These are phyloP conservation scores for Rhizopogon parksii DNA, from an alignment of 1,284 basidiomycete genomes.

Conservation along the genomic window DNA sequence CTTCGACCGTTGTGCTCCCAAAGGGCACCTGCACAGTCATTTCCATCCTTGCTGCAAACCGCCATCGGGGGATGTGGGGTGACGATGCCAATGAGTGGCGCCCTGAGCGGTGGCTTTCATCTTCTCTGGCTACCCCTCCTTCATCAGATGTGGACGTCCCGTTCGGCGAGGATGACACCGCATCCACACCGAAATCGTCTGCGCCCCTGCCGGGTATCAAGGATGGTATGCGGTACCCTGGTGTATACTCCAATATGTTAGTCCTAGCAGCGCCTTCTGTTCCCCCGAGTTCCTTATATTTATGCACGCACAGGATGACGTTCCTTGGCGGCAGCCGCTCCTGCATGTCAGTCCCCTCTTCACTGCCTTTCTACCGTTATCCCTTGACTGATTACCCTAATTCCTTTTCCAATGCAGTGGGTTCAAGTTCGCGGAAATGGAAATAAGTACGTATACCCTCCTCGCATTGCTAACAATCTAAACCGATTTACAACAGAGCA, in stretches of 20 bases:
- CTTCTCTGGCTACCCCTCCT: slow-evolving; percentile 19
- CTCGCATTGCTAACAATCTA: not conserved
- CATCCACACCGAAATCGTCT: not conserved
- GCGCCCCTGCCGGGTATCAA: not conserved
- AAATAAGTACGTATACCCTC: slow-evolving; percentile 5
- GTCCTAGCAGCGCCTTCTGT: not conserved
- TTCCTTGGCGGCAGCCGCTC: slow-evolving; percentile 30
- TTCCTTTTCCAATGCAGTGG: slow-evolving; percentile 2
- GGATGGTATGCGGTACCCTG: not conserved
- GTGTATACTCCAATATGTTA: slow-evolving; percentile 8
- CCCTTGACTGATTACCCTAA: not conserved
- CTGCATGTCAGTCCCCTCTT: slow-evolving; percentile 25
- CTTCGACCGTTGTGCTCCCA: slow-evolving; percentile 10
- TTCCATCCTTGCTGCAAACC: slow-evolving; percentile 29
- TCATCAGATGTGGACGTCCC: not conserved
- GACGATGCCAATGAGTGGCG: slow-evolving; percentile 22
- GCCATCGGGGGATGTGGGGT: slow-evolving; percentile 24
- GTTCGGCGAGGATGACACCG: not conserved
- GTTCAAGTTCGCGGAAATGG: slow-evolving; percentile 7
- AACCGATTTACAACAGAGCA: not conserved
- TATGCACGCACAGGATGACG: slow-evolving; percentile 26
- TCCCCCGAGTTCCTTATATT: not conserved
- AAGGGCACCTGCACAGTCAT: slow-evolving; percentile 18
- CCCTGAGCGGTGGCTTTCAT: slow-evolving; percentile 33
- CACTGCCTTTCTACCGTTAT: not conserved